A percentile compares a stretch with the other conserved stretches of the same genome.
phyloP scores from a whole-genome alignment of 2,329 filamentous ascomycete species.

The Massarina eburnea region DNA sequence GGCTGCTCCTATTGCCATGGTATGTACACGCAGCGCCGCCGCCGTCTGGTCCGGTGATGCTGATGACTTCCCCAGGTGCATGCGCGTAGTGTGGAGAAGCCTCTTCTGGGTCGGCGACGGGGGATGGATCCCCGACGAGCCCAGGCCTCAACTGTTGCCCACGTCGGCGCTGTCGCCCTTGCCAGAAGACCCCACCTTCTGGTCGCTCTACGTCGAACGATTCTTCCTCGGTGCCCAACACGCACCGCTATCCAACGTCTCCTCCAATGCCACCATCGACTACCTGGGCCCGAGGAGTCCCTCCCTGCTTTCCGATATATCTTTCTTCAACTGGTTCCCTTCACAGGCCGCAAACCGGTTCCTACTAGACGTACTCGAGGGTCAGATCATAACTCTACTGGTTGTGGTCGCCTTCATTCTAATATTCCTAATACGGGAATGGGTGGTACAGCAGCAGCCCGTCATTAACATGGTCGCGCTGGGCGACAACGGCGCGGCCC shows the following conservation, averaged over 20 bases:
- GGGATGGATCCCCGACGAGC: conserved; percentile 58
- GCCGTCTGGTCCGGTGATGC: not conserved
- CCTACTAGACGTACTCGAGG: conserved; percentile 82
- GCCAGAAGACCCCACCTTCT: conserved; percentile 27
- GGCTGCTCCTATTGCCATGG: conserved; percentile 86
- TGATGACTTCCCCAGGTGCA: conserved; percentile 50
- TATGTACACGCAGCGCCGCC: not conserved
- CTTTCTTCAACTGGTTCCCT: conserved; percentile 52
- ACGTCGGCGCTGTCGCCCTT: conserved; percentile 22
- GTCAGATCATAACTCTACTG: conserved; percentile 87
- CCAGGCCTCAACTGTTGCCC: conserved; percentile 21
- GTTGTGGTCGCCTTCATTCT: conserved; percentile 94
- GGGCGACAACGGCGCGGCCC: conserved; percentile 31
- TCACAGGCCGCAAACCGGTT: conserved; percentile 74
- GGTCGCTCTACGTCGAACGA: conserved; percentile 30
- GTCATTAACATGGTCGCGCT: conserved; percentile 73
- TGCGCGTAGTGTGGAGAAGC: conserved; percentile 88
- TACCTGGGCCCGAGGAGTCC: conserved; percentile 28
- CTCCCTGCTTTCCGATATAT: conserved; percentile 58
- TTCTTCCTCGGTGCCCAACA: not conserved
- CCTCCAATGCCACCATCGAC: conserved; percentile 28
- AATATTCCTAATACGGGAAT: conserved; percentile 95
- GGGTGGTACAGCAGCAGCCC: conserved; percentile 97
- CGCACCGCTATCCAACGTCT: conserved; percentile 25
- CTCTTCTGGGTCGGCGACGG: conserved; percentile 93